Evolutionary conservation across 2,329 filamentous ascomycete genomes (phyloP).

Genomic region (Emericellopsis atlantica): DNA sequence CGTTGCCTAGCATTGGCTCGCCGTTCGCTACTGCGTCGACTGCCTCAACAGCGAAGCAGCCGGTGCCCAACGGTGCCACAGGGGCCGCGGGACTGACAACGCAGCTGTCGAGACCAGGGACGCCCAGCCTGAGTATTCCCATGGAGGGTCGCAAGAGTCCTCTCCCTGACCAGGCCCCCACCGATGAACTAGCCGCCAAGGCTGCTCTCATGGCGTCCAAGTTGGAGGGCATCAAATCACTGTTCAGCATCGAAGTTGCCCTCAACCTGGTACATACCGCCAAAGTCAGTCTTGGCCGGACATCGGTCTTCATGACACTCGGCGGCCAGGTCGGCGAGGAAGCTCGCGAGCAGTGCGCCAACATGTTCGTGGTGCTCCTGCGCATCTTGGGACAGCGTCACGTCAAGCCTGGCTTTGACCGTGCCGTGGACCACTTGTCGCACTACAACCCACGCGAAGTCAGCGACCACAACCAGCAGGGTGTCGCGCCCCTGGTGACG

Average conservation of each 20-base stretch:
- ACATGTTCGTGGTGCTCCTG: conserved; percentile 76
- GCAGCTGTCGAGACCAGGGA: conserved; percentile 33
- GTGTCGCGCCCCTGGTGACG: conserved; percentile 82
- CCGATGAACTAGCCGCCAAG: conserved; percentile 87
- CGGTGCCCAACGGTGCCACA: not conserved
- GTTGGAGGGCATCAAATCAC: conserved; percentile 83
- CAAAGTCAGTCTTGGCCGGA: conserved; percentile 76
- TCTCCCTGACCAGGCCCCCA: conserved; percentile 53
- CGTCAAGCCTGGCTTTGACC: conserved; percentile 86
- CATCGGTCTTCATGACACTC: conserved; percentile 68
- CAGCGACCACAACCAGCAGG: conserved; percentile 54
- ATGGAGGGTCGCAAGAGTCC: conserved; percentile 26
- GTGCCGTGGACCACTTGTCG: conserved; percentile 80
- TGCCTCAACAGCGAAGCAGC: not conserved
- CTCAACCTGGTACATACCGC: conserved; percentile 79
- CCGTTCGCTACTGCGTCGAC: conserved; percentile 38
- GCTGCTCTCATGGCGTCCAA: conserved; percentile 94
- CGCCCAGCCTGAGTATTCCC: conserved; percentile 14
- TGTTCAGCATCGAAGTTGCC: conserved; percentile 95
- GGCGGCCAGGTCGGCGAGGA: conserved; percentile 72
- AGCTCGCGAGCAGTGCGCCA: conserved; percentile 76
- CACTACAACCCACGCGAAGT: conserved; percentile 83
- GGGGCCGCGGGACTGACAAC: conserved; percentile 12
- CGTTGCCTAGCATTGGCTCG: conserved; percentile 56
- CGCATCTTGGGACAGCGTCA: conserved; percentile 77